These are phyloP conservation scores for Cucumis hystrix DNA, from an alignment of 306 rosid genomes.

Conservation along the genomic window DNA sequence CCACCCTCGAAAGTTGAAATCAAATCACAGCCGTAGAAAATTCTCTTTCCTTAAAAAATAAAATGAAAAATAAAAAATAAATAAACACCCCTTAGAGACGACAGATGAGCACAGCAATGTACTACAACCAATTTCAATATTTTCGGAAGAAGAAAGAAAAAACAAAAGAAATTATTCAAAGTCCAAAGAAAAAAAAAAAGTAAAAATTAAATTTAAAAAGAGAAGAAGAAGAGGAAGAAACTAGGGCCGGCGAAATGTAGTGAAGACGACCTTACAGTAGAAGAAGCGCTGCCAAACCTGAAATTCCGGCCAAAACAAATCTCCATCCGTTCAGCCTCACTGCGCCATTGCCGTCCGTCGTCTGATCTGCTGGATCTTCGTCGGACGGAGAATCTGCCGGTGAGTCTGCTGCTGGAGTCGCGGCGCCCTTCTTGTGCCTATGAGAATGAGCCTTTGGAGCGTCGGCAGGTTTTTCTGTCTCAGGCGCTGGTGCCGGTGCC, in stretches of 20 bases:
- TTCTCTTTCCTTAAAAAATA: background rate
- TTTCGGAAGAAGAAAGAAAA: background rate
- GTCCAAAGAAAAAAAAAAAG: background rate
- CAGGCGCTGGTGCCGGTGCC: constrained; percentile 18
- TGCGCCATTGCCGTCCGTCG: constrained; percentile 30
- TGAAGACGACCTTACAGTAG: background rate
- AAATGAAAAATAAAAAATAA: background rate
- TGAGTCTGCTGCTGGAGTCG: constrained; percentile 15
- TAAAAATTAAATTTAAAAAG: background rate
- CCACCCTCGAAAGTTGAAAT: background rate
- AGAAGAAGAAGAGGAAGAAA: background rate
- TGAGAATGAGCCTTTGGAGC: constrained; percentile 23
- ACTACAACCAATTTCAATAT: background rate
- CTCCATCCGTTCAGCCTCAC: constrained; percentile 20
- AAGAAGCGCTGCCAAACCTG: constrained; percentile 4
- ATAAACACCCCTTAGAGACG: background rate
- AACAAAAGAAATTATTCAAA: background rate
- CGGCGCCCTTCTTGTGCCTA: constrained; percentile 10
- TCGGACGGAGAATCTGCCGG: constrained; percentile 27
- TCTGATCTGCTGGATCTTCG: constrained; percentile 41
- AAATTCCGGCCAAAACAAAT: constrained; percentile 1
- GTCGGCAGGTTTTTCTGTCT: constrained; percentile 40
- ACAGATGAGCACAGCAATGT: background rate
- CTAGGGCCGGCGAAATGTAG: background rate
- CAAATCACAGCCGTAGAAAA: constrained; percentile 2